Conservation (phyloP, 129 eudicot species). For the Lactuca saligna region DNA sequence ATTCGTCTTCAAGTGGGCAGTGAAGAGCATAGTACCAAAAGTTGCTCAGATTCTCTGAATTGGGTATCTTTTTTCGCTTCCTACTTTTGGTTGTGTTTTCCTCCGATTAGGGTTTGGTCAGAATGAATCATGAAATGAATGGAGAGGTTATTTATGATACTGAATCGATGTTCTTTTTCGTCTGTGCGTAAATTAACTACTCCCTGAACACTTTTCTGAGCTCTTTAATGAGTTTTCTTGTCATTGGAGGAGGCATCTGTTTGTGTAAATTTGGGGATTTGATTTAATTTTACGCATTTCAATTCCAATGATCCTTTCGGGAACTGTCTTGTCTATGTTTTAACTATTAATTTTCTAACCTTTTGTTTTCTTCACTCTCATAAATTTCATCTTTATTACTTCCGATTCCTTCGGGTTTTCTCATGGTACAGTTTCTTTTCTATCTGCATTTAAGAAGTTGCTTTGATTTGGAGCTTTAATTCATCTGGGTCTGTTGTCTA, state of each 20-base stretch:
- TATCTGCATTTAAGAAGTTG: constrained; percentile 15
- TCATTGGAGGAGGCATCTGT: constrained; percentile 40
- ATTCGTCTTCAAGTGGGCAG: constrained; percentile 27
- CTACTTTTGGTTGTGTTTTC: constrained; percentile 48
- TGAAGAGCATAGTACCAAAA: constrained; percentile 41
- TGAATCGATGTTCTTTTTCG: constrained; percentile 44
- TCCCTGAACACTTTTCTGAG: constrained; percentile 37
- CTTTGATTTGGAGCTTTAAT: constrained; percentile 19
- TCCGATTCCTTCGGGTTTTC: constrained; percentile 7
- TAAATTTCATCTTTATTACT: constrained; percentile 26
- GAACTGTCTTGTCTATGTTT: constrained; percentile 22
- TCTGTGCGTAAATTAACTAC: constrained; percentile 41
- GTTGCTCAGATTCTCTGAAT: constrained; percentile 75
- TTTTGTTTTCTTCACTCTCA: constrained; percentile 37
- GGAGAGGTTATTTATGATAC: constrained; percentile 43
- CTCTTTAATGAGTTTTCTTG: constrained; percentile 50
- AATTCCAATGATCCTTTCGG: constrained; percentile 38
- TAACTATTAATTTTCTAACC: constrained; percentile 18
- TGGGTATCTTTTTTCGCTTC: constrained; percentile 59
- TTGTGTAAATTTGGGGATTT: constrained; percentile 26
- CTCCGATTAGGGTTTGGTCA: constrained; percentile 50
- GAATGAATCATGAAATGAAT: constrained; percentile 30
- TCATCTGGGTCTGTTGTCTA: constrained; percentile 17
- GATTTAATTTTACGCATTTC: constrained; percentile 27
- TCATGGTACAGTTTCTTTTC: constrained; percentile 10